Conservation (phyloP, 345 rosid genomes). For the Barbarea vulgaris region DNA sequence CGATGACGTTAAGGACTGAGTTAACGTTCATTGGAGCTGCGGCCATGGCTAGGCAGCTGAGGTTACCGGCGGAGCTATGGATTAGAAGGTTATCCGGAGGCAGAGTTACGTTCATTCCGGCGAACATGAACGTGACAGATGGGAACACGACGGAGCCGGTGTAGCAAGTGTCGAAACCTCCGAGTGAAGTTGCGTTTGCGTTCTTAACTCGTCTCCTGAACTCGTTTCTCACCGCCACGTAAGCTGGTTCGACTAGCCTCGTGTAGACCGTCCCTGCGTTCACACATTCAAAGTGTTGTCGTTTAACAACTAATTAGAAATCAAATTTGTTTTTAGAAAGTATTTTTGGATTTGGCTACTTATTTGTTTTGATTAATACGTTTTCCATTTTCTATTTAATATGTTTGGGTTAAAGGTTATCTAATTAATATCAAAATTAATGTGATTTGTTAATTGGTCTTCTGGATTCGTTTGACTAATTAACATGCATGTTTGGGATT, state of each 20-base stretch:
- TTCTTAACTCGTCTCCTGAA: conserved; percentile 60
- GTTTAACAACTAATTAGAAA: neutral
- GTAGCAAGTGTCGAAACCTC: conserved; percentile 98
- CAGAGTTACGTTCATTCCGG: conserved; percentile 87
- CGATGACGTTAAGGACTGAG: conserved; percentile 86
- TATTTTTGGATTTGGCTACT: neutral
- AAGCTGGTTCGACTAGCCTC: conserved; percentile 73
- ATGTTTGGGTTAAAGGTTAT: neutral
- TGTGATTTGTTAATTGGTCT: neutral
- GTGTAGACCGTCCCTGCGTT: conserved; percentile 77
- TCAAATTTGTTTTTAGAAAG: neutral
- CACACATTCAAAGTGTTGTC: neutral
- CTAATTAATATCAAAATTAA: neutral
- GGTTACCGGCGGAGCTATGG: conserved; percentile 83
- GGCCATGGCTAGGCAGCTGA: conserved; percentile 87
- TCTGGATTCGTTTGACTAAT: neutral
- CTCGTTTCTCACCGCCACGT: conserved; percentile 69
- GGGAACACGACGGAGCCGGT: conserved; percentile 68
- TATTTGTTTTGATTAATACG: neutral
- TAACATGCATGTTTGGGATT: neutral
- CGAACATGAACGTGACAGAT: conserved; percentile 74
- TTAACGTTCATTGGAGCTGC: conserved; percentile 81
- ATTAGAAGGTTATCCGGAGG: conserved; percentile 76
- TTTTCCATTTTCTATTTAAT: neutral
- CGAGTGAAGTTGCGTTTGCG: conserved; percentile 63